These are phyloP conservation scores for Luffa aegyptiaca DNA, from an alignment of 306 rosid genomes.

Conservation along the genomic window DNA sequence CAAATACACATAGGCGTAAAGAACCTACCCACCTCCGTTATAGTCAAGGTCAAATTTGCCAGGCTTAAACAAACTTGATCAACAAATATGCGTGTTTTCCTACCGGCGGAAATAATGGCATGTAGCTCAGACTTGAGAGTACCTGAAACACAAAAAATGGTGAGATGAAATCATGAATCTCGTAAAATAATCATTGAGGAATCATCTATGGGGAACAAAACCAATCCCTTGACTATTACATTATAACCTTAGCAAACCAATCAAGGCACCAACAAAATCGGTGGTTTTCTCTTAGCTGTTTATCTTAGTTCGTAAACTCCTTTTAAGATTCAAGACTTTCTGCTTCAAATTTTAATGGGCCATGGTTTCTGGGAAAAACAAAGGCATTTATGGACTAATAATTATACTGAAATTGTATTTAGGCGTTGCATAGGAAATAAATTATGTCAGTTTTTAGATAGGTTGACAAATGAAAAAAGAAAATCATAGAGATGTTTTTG, in stretches of 20 bases:
- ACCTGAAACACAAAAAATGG: conserved; percentile 34
- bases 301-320: neutral
- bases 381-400: neutral
- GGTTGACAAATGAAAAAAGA: neutral
- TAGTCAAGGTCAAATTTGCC: conserved; percentile 36
- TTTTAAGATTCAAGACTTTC: neutral
- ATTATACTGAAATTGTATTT: neutral
- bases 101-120: conserved; percentile 61
- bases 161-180: neutral
- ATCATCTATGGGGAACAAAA: neutral
- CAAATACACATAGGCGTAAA: neutral
- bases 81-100: conserved; percentile 50
- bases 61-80: conserved; percentile 45
- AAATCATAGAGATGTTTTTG: neutral
- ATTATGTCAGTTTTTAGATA: neutral
- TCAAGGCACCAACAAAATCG: neutral
- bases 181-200: neutral
- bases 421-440: neutral
- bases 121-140: conserved; percentile 65
- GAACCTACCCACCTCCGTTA: conserved; percentile 44
- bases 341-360: neutral
- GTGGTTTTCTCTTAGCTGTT: neutral
- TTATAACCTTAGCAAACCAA: neutral
- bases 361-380: neutral
- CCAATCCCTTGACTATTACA: neutral